These are phyloP conservation scores for Marasmius fiardii DNA, from an alignment of 1,284 basidiomycete species.

Conservation along the genomic window DNA sequence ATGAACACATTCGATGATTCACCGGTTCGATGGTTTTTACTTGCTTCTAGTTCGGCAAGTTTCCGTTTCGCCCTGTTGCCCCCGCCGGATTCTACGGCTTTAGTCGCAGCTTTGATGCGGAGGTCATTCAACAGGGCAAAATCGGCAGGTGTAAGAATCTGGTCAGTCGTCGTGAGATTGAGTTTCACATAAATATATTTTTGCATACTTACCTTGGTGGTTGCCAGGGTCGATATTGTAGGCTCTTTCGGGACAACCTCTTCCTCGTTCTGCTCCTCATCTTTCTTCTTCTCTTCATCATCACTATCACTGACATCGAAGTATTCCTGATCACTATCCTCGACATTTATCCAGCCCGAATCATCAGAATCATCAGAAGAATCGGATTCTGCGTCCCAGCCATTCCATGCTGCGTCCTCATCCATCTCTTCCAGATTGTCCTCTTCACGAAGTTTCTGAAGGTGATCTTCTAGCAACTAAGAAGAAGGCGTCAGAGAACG, in stretches of 20 bases:
- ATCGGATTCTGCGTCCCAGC: slow-evolving; percentile 87
- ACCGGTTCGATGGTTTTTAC: slow-evolving; percentile 47
- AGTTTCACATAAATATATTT: background rate
- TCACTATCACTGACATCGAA: slow-evolving; percentile 86
- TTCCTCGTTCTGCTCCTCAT: slow-evolving; percentile 20
- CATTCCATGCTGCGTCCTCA: slow-evolving; percentile 80
- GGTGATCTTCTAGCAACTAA: slow-evolving; percentile 86
- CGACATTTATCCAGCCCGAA: slow-evolving; percentile 84
- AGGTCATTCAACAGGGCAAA: slow-evolving; percentile 93
- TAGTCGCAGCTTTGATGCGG: slow-evolving; percentile 77
- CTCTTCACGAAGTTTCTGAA: slow-evolving; percentile 67
- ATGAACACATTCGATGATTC: slow-evolving; percentile 50
- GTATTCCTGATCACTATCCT: slow-evolving; percentile 67
- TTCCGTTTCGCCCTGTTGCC: slow-evolving; percentile 86
- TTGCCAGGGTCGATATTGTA: slow-evolving; percentile 65
- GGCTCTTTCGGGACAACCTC: slow-evolving; percentile 22
- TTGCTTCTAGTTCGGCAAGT: slow-evolving; percentile 73
- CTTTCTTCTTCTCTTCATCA: slow-evolving; percentile 50
- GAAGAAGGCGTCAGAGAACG: background rate
- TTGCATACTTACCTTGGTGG: slow-evolving; percentile 59
- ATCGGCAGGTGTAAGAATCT: slow-evolving; percentile 98
- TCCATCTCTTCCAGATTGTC: slow-evolving; percentile 57
- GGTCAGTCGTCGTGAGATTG: background rate
- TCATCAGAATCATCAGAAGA: slow-evolving; percentile 62
- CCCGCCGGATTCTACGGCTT: slow-evolving; percentile 69